A percentile compares a stretch with the other conserved stretches of the same genome.
These are phyloP conservation scores for Ophiostoma populinum DNA, from an alignment of 2,329 filamentous ascomycete species.

Conservation along the genomic window DNA sequence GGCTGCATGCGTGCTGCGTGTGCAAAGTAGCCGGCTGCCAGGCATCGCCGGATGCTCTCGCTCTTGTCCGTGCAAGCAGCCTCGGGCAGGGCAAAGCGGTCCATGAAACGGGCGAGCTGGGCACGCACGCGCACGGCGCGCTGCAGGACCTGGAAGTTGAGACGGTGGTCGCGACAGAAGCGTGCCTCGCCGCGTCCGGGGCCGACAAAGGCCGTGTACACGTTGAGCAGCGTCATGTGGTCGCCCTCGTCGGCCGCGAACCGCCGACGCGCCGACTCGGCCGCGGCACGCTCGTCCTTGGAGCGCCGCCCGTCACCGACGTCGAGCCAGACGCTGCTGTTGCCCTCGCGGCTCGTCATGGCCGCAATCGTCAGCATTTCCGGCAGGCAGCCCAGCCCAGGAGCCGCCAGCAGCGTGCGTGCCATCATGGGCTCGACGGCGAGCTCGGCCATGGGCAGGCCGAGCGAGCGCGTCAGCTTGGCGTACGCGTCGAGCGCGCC, in stretches of 20 bases:
- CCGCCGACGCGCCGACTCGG: slow-evolving; percentile 57
- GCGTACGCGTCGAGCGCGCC: slow-evolving; percentile 80
- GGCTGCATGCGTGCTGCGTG: slow-evolving; percentile 88
- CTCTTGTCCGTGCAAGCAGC: slow-evolving; percentile 24
- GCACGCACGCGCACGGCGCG: slow-evolving; percentile 72
- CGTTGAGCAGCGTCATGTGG: slow-evolving; percentile 79
- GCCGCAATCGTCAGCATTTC: slow-evolving; percentile 86
- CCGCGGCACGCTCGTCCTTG: slow-evolving; percentile 43
- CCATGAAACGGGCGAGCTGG: slow-evolving; percentile 74
- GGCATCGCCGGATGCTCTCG: slow-evolving; percentile 66
- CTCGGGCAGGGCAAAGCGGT: slow-evolving; percentile 65
- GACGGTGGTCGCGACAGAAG: slow-evolving; percentile 73
- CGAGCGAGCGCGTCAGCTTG: slow-evolving; percentile 78
- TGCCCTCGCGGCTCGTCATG: slow-evolving; percentile 77
- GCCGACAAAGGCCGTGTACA: slow-evolving; percentile 77
- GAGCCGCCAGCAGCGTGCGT: slow-evolving; percentile 63
- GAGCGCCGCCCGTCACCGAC: slow-evolving; percentile 42
- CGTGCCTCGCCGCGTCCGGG: slow-evolving; percentile 66
- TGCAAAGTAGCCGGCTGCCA: slow-evolving; percentile 82
- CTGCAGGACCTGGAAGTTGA: slow-evolving; percentile 74
- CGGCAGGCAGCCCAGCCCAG: slow-evolving; percentile 58
- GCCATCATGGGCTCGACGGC: slow-evolving; percentile 93
- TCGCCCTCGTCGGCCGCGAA: slow-evolving; percentile 92
- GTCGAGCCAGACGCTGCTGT: slow-evolving; percentile 65
- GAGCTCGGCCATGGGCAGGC: slow-evolving; percentile 79